phyloP scores from a whole-genome alignment of 129 eudicot species.

The Oenanthe sinensis region DNA sequence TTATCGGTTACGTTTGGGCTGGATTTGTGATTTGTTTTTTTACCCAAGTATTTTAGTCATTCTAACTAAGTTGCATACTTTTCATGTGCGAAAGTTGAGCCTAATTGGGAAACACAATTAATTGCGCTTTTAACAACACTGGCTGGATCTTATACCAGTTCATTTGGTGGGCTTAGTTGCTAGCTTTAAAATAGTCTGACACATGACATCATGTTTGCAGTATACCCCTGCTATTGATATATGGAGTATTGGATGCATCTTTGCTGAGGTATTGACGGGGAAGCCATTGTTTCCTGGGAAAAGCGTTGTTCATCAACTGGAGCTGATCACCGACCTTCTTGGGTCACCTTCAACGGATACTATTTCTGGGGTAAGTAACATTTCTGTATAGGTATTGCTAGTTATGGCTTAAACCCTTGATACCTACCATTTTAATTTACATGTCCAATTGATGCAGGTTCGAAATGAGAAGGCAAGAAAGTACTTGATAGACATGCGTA shows the following conservation, averaged over 20 bases:
- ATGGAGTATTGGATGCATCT: conserved; percentile 98
- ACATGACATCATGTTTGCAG: conserved; percentile 37
- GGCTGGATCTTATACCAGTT: conserved; percentile 16
- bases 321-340: conserved; percentile 85
- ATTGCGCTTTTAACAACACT: neutral
- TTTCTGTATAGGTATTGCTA: neutral
- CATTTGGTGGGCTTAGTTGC: neutral
- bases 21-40: neutral
- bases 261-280: conserved; percentile 88
- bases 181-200: conserved; percentile 11
- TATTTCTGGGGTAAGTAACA: conserved; percentile 57
- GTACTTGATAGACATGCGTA: conserved; percentile 79
- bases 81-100: neutral
- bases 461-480: conserved; percentile 90
- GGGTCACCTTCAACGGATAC: conserved; percentile 87
- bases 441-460: conserved; percentile 38
- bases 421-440: neutral
- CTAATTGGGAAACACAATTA: neutral
- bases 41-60: neutral
- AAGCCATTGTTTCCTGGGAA: conserved; percentile 95
- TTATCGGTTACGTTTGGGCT: neutral
- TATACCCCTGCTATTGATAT: conserved; percentile 96
- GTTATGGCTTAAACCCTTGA: neutral
- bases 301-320: conserved; percentile 95
- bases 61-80: too few species aligned